Percentiles rank a stretch among this genome's conserved stretches.
Conservation (phyloP, 176 grass and related monocot species). For the Carex kokanica region DNA sequence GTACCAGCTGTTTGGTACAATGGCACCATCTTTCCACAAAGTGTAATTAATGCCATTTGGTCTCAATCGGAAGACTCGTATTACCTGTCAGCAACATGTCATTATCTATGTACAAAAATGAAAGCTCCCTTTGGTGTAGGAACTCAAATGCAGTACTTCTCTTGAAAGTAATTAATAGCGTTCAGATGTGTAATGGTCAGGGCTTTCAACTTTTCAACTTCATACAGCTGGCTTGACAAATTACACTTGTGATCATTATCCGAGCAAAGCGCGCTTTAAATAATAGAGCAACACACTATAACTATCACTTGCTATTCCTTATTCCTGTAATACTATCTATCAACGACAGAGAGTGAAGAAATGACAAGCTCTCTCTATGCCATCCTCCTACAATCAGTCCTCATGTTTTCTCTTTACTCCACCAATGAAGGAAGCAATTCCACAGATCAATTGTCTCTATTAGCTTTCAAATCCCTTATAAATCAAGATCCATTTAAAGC, state of each 20-base stretch:
- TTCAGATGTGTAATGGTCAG: too few relatives aligned
- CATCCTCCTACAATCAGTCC: neutral
- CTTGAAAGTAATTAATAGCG: too few relatives aligned
- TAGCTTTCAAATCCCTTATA: constrained; percentile 20
- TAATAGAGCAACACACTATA: neutral
- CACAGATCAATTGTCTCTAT: constrained; percentile 2
- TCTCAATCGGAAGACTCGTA: too few relatives aligned
- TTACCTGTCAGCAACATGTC: too few relatives aligned
- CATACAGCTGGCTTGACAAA: neutral
- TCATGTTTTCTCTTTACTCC: neutral
- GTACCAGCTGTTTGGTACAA: too few relatives aligned
- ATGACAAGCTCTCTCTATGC: neutral
- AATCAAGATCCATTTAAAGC: constrained; percentile 17
- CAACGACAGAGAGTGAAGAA: neutral
- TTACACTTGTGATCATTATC: neutral
- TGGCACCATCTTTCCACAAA: too few relatives aligned
- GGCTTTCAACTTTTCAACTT: too few relatives aligned
- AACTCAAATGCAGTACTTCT: too few relatives aligned
- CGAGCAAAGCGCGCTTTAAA: neutral
- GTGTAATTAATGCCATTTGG: too few relatives aligned
- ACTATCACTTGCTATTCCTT: neutral
- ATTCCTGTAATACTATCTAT: too few relatives aligned
- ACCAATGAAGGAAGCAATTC: neutral
- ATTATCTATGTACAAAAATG: too few relatives aligned
- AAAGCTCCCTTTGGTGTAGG: too few relatives aligned